phyloP scores from a whole-genome alignment of 1,139 yeast species.

The Sugiyamaella japonica region DNA sequence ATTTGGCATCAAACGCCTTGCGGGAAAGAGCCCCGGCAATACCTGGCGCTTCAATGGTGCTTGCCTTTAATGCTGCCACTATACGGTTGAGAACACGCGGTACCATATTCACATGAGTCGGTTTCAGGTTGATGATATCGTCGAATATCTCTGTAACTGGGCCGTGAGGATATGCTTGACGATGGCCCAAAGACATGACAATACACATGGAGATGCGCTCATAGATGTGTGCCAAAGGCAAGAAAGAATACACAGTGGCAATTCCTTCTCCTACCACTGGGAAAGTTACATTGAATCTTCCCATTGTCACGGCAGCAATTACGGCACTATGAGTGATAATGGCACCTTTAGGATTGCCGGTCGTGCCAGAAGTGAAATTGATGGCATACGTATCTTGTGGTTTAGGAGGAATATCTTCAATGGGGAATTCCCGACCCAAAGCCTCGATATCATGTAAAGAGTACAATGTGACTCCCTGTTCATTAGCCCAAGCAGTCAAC shows the following conservation, averaged over 20 bases:
- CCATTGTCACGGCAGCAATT: conserved; percentile 49
- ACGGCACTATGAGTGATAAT: conserved; percentile 56
- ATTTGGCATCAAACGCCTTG: conserved; percentile 45
- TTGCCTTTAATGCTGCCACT: conserved; percentile 52
- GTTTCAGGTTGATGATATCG: conserved; percentile 57
- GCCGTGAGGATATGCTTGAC: conserved; percentile 50
- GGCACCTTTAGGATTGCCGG: conserved; percentile 78
- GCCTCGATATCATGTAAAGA: conserved; percentile 55
- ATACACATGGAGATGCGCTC: conserved; percentile 44
- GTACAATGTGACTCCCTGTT: conserved; percentile 44
- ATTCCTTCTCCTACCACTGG: conserved; percentile 33
- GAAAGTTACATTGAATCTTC: conserved; percentile 33
- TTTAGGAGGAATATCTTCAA: conserved; percentile 51
- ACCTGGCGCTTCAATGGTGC: conserved; percentile 41
- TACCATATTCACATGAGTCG: conserved; percentile 55
- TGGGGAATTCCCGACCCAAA: conserved; percentile 53
- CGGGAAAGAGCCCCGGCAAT: conserved; percentile 42
- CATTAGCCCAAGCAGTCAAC: conserved; percentile 39
- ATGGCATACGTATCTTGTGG: conserved; percentile 61
- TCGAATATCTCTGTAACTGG: conserved; percentile 50
- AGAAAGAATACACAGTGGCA: conserved; percentile 44
- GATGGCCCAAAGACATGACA: conserved; percentile 36
- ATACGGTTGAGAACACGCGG: conserved; percentile 67
- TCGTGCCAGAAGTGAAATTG: conserved; percentile 77
- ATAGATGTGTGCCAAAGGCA: conserved; percentile 73